A percentile compares a stretch with the other conserved stretches of the same genome.
phyloP scores from a whole-genome alignment of 1,284 basidiomycete genomes.

The Porogramme epimiltina region DNA sequence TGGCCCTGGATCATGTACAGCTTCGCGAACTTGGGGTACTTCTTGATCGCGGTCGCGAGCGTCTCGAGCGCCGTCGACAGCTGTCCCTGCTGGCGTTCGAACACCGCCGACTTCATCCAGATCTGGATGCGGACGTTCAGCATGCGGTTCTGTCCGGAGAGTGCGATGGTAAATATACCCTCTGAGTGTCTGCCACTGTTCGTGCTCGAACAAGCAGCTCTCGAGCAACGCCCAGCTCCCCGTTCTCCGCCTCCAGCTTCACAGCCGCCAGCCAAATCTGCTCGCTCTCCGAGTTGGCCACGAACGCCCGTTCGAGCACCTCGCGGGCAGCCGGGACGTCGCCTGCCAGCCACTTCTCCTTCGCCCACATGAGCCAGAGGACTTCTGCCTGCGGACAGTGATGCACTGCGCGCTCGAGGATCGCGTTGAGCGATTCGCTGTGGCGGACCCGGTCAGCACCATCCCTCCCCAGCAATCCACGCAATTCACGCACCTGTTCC shows the following conservation, averaged over 20 bases:
- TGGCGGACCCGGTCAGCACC: slow-evolving; percentile 2
- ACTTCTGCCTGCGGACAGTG: slow-evolving; percentile 94
- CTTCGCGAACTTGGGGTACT: slow-evolving; percentile 88
- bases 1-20: slow-evolving; percentile 97
- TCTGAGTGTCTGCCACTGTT: slow-evolving; percentile 86
- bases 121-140: slow-evolving; percentile 54
- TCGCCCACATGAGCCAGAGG: slow-evolving; percentile 96
- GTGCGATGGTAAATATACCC: slow-evolving; percentile 53
- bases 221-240: slow-evolving; percentile 82
- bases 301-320: slow-evolving; percentile 89
- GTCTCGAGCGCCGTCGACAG: slow-evolving; percentile 75
- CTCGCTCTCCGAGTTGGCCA: slow-evolving; percentile 95
- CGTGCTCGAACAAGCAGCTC: slow-evolving; percentile 88
- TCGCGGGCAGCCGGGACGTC: slow-evolving; percentile 88
- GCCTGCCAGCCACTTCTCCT: slow-evolving; percentile 90
- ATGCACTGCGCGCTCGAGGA: slow-evolving; percentile 82
- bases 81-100: slow-evolving; percentile 88
- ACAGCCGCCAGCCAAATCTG: slow-evolving; percentile 97
- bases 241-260: slow-evolving; percentile 94
- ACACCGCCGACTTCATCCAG: slow-evolving; percentile 98
- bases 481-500: slow-evolving; percentile 57
- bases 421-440: slow-evolving; percentile 73
- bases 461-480: not conserved
- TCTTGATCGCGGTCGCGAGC: slow-evolving; percentile 72
- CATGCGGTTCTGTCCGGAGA: slow-evolving; percentile 1